These are phyloP conservation scores for Sphenostylis stenocarpa DNA, from an alignment of 306 rosid genomes.

Conservation along the genomic window DNA sequence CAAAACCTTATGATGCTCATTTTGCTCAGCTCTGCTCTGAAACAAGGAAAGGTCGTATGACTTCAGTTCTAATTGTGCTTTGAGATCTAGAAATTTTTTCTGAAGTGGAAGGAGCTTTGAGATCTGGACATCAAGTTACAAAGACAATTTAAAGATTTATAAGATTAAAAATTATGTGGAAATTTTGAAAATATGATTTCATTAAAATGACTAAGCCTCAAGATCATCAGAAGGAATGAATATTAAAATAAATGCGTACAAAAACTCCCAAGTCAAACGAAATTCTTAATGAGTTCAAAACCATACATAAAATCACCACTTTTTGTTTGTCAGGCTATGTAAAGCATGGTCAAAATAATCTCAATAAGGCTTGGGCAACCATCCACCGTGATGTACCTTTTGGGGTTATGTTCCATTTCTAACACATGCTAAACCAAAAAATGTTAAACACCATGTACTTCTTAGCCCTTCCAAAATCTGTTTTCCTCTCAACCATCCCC, in stretches of 20 bases:
- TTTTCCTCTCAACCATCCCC: background rate
- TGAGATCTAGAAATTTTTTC: conserved; percentile 68
- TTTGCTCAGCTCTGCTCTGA: conserved; percentile 89
- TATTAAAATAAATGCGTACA: background rate
- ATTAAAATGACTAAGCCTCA: background rate
- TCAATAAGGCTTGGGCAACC: background rate
- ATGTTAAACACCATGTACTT: background rate
- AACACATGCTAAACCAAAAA: conserved; percentile 4
- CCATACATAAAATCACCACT: background rate
- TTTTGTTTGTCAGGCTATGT: background rate
- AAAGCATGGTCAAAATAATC: background rate
- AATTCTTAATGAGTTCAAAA: conserved; percentile 9
- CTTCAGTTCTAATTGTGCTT: conserved; percentile 79
- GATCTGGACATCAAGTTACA: conserved; percentile 59
- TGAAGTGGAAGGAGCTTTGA: conserved; percentile 74
- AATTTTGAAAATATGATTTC: background rate
- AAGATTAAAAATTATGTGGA: conserved; percentile 1
- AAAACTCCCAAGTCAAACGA: background rate
- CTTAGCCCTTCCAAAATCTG: background rate
- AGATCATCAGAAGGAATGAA: background rate
- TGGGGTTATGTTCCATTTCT: background rate
- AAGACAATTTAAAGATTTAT: conserved; percentile 3
- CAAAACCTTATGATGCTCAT: conserved; percentile 94
- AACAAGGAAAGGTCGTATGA: conserved; percentile 77
- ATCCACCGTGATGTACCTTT: background rate